Percentiles rank a stretch among this genome's conserved stretches.
Conservation (phyloP, 805 yeast genomes). For the Saccharomycopsis amapae region DNA sequence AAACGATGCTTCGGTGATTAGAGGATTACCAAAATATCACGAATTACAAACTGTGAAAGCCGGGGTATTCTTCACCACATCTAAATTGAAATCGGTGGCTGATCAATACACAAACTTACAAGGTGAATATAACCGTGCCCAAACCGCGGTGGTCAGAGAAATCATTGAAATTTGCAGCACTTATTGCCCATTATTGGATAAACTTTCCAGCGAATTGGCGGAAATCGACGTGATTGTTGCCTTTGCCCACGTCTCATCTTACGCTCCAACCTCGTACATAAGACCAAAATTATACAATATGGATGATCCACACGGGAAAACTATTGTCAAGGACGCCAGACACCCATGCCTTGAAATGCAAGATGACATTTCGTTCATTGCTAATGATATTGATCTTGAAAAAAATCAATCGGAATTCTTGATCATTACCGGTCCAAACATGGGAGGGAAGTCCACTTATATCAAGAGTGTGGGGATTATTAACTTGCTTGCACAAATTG, state of each 20-base stretch:
- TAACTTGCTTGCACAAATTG: slow-evolving; percentile 81
- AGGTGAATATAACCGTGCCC: slow-evolving; percentile 65
- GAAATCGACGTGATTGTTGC: slow-evolving; percentile 77
- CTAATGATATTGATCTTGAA: slow-evolving; percentile 74
- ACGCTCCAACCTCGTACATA: slow-evolving; percentile 76
- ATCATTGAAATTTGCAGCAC: slow-evolving; percentile 76
- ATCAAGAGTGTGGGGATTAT: slow-evolving; percentile 86
- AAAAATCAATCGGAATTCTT: slow-evolving; percentile 58
- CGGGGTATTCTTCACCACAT: slow-evolving; percentile 87
- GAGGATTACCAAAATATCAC: slow-evolving; percentile 52
- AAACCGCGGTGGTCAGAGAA: slow-evolving; percentile 72
- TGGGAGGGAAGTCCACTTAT: slow-evolving; percentile 96
- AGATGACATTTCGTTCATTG: slow-evolving; percentile 82
- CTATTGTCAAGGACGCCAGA: slow-evolving; percentile 66
- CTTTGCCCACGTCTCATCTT: slow-evolving; percentile 77
- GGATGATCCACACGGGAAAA: slow-evolving; percentile 36
- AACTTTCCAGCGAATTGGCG: slow-evolving; percentile 56
- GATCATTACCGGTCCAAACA: slow-evolving; percentile 91
- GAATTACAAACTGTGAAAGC: slow-evolving; percentile 92
- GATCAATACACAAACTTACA: slow-evolving; percentile 51
- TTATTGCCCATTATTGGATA: slow-evolving; percentile 70
- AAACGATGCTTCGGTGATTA: slow-evolving; percentile 73
- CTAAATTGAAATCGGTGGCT: slow-evolving; percentile 52
- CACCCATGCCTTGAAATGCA: slow-evolving; percentile 94
- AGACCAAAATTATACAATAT: slow-evolving; percentile 64